Evolutionary conservation across 2,329 filamentous ascomycete species (phyloP).

Genomic region (Ophiocordyceps camponoti-saundersi): DNA sequence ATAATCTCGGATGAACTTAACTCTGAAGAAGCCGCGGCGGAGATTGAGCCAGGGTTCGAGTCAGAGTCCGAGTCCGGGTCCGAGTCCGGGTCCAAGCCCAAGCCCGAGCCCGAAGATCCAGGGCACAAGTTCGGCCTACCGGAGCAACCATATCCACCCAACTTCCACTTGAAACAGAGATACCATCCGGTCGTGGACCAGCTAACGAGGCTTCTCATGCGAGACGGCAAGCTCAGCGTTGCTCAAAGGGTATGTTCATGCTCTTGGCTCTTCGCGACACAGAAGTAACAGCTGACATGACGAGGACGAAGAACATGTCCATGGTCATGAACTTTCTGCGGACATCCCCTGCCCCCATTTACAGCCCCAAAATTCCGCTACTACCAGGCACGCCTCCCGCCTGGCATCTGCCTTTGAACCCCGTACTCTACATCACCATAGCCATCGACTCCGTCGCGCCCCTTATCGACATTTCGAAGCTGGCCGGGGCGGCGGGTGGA

Average conservation of each 20-base stretch:
- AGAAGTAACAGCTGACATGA: conserved; percentile 1
- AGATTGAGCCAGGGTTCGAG: background rate
- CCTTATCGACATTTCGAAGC: conserved; percentile 60
- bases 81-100: background rate
- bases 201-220: conserved; percentile 82
- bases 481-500: conserved; percentile 70
- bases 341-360: conserved; percentile 62
- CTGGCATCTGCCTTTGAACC: conserved; percentile 70
- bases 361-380: conserved; percentile 54
- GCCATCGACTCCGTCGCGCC: conserved; percentile 89
- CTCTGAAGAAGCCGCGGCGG: conserved; percentile 11
- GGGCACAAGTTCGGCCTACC: conserved; percentile 73
- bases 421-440: conserved; percentile 73
- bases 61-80: conserved; percentile 5
- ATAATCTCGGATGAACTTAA: background rate
- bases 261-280: background rate
- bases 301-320: conserved; percentile 53
- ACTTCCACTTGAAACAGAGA: conserved; percentile 54
- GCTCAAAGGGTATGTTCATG: conserved; percentile 60
- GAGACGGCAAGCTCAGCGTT: conserved; percentile 71
- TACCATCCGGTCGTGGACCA: conserved; percentile 78
- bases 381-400: conserved; percentile 63
- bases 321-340: conserved; percentile 71
- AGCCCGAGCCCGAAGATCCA: conserved; percentile 16
- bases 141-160: conserved; percentile 42